Conservation (phyloP, 345 rosid species). For the Trapa incisa region DNA sequence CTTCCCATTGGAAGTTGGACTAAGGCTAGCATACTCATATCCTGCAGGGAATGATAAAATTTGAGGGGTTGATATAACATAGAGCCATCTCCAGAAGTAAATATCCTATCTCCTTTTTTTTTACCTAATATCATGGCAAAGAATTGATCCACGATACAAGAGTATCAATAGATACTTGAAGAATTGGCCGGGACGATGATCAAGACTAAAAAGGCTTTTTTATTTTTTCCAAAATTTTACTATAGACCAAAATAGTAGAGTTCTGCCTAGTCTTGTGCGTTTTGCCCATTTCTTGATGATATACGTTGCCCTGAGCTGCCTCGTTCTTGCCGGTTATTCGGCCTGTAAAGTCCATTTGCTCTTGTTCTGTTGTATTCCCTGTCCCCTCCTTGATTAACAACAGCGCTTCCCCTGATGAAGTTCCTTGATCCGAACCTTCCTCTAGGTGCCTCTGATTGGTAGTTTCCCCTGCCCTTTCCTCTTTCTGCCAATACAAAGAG, state of each 20-base stretch:
- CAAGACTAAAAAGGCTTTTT: background rate
- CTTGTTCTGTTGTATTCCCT: constrained; percentile 31
- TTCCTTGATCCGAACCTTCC: constrained; percentile 33
- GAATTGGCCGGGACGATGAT: background rate
- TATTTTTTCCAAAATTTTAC: background rate
- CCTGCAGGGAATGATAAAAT: no score
- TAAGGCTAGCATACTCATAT: no score
- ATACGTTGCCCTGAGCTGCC: constrained; percentile 22
- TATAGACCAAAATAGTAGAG: background rate
- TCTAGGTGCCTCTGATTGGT: constrained; percentile 33
- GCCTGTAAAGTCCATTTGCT: constrained; percentile 44
- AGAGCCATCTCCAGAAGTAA: background rate
- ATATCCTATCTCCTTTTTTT: background rate
- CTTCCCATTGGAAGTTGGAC: background rate
- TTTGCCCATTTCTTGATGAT: constrained; percentile 20
- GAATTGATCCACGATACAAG: background rate
- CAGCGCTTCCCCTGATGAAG: constrained; percentile 24
- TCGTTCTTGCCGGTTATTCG: constrained; percentile 28
- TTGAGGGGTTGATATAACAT: background rate
- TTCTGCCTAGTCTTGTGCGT: constrained; percentile 9
- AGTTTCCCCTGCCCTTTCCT: constrained; percentile 47
- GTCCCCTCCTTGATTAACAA: constrained; percentile 26
- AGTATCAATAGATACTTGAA: background rate
- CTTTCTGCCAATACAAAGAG: constrained; percentile 24
- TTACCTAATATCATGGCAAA: background rate